Evolutionary conservation across 2,329 filamentous ascomycete species (phyloP).

Genomic region (Aspergillus sp.): DNA sequence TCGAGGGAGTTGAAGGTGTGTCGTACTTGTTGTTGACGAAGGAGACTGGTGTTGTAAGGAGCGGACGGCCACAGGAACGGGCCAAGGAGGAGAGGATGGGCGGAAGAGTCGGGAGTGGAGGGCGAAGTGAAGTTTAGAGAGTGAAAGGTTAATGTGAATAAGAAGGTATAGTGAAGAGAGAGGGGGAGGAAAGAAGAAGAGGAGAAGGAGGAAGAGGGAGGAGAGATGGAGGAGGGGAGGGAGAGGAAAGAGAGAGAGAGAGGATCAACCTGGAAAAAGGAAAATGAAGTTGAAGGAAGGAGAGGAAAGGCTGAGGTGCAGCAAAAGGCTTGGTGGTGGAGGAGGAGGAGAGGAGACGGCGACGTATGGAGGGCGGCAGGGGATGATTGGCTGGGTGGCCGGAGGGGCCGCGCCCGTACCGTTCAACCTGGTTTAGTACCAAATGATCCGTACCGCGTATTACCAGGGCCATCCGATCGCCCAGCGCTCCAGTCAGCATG

Average conservation of each 20-base stretch:
- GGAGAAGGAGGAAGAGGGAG: conserved; percentile 15
- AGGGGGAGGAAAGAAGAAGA: conserved; percentile 9
- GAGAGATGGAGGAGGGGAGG: conserved; percentile 13
- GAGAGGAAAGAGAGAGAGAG: conserved; percentile 16
- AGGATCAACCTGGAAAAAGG: conserved; percentile 21
- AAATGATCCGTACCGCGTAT: conserved; percentile 14
- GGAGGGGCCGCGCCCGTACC: conserved; percentile 7
- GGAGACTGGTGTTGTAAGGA: conserved; percentile 31
- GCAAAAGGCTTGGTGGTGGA: conserved; percentile 14
- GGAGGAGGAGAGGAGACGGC: conserved; percentile 16
- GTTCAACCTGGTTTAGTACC: not conserved
- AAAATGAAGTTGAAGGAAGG: conserved; percentile 23
- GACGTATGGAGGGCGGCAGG: conserved; percentile 15
- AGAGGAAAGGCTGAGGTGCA: conserved; percentile 20
- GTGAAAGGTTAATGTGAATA: conserved; percentile 10
- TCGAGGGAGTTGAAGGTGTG: conserved; percentile 8
- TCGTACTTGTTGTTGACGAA: conserved; percentile 12
- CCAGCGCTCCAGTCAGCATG: conserved; percentile 13
- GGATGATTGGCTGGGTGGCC: conserved; percentile 12
- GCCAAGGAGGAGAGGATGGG: conserved; percentile 21
- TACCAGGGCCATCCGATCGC: conserved; percentile 17
- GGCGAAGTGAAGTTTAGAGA: conserved; percentile 14
- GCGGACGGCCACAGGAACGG: conserved; percentile 41
- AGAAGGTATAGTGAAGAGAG: conserved; percentile 9
- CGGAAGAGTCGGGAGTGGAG: conserved; percentile 11